Conservation (phyloP, 768 basidiomycete genomes). For the Lactifluus echinatus region DNA sequence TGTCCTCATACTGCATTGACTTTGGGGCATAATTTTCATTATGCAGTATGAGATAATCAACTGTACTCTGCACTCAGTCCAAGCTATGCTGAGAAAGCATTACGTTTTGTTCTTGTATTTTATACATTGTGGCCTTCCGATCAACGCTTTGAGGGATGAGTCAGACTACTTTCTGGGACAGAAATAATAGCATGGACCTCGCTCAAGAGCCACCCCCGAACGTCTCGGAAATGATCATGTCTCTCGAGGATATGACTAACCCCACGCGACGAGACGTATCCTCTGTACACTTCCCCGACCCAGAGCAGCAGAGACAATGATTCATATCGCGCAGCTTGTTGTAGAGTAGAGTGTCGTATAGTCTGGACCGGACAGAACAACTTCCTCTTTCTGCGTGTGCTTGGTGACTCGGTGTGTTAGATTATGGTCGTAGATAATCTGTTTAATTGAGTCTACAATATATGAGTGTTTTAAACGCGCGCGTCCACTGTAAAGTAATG, state of each 20-base stretch:
- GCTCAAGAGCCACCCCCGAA: background rate
- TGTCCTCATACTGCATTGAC: too few relatives aligned
- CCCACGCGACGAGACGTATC: background rate
- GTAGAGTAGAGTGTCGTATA: too few relatives aligned
- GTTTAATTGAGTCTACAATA: too few relatives aligned
- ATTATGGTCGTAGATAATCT: too few relatives aligned
- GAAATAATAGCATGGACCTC: slow-evolving; percentile 13
- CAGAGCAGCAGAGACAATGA: background rate
- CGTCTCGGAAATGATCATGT: background rate
- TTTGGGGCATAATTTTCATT: too few relatives aligned
- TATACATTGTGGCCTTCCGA: background rate
- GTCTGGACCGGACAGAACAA: background rate
- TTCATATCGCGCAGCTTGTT: background rate
- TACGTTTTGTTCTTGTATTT: slow-evolving; percentile 8
- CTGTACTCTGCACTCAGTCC: slow-evolving; percentile 4
- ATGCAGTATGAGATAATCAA: too few relatives aligned
- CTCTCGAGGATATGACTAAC: background rate
- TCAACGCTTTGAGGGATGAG: background rate
- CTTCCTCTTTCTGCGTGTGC: background rate
- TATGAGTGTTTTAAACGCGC: too few relatives aligned
- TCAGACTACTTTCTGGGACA: background rate
- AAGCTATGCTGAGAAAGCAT: slow-evolving; percentile 14
- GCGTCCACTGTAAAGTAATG: too few relatives aligned
- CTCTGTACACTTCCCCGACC: background rate
- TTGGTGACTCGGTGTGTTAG: background rate